Conservation (phyloP, 148 eudicot species). For the Rhododendron mucronatum region DNA sequence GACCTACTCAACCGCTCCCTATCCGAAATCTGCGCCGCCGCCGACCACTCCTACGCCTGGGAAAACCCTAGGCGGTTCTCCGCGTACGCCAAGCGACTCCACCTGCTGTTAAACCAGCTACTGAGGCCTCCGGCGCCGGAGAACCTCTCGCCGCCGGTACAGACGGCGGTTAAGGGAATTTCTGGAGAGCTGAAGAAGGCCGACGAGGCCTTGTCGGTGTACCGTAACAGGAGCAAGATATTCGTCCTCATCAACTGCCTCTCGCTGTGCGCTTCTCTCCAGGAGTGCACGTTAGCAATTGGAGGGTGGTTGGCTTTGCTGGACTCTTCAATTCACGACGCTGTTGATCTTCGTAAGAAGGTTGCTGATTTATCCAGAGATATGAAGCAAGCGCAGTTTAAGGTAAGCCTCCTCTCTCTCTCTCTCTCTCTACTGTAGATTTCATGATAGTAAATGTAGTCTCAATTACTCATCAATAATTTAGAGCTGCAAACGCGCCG, state of each 20-base stretch:
- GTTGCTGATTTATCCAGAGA: conserved; percentile 54
- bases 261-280: conserved; percentile 31
- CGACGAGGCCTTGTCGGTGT: conserved; percentile 33
- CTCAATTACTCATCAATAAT: neutral
- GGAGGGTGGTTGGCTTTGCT: conserved; percentile 69
- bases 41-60: conserved; percentile 31
- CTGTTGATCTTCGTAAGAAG: conserved; percentile 44
- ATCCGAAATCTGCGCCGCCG: conserved; percentile 21
- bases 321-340: conserved; percentile 28
- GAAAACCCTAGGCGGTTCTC: conserved; percentile 48
- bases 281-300: conserved; percentile 46
- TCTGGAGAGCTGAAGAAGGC: conserved; percentile 39
- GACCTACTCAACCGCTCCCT: conserved; percentile 34
- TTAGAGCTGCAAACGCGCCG: neutral
- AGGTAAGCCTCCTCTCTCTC: conserved; percentile 12
- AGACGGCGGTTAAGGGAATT: conserved; percentile 50
- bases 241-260: conserved; percentile 49
- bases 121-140: conserved; percentile 24
- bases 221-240: conserved; percentile 47
- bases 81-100: conserved; percentile 40
- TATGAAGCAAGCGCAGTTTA: conserved; percentile 58
- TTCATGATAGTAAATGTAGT: too few species aligned
- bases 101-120: conserved; percentile 30
- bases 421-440: neutral
- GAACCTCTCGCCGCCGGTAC: conserved; percentile 30